Conservation (phyloP, 2,329 filamentous ascomycete genomes). For the Elsinoe ampelina region DNA sequence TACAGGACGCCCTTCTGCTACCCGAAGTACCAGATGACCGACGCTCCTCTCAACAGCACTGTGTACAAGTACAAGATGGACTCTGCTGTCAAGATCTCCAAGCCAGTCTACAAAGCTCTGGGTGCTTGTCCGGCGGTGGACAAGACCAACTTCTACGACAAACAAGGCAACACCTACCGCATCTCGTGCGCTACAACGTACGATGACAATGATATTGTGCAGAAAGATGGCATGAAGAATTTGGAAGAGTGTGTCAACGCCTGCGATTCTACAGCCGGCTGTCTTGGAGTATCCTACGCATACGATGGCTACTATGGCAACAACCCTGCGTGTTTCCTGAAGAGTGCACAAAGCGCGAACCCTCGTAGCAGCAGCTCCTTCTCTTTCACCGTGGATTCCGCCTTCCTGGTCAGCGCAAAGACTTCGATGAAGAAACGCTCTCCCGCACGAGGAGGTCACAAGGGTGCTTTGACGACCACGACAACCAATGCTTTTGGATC, state of each 20-base stretch:
- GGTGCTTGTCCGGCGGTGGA: conserved; percentile 11
- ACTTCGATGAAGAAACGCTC: background rate
- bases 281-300: conserved; percentile 11
- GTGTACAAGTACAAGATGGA: conserved; percentile 14
- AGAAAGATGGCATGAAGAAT: conserved; percentile 8
- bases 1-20: conserved; percentile 12
- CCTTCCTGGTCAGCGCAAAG: background rate
- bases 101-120: conserved; percentile 9
- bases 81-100: conserved; percentile 12
- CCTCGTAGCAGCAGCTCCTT: conserved; percentile 1
- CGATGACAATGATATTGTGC: conserved; percentile 12
- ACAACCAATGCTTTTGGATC: background rate
- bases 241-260: conserved; percentile 13
- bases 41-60: conserved; percentile 2
- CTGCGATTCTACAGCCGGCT: conserved; percentile 6
- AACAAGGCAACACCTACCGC: background rate
- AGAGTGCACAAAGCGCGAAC: conserved; percentile 3
- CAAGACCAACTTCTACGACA: conserved; percentile 9
- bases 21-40: conserved; percentile 13
- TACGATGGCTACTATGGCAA: conserved; percentile 12
- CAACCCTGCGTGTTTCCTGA: conserved; percentile 11
- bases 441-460: background rate
- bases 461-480: background rate
- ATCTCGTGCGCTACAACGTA: conserved; percentile 8
- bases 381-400: conserved; percentile 10